Base-by-base conservation (phyloP, 163 green algal species). In the Scenedesmus sp. region DNA sequence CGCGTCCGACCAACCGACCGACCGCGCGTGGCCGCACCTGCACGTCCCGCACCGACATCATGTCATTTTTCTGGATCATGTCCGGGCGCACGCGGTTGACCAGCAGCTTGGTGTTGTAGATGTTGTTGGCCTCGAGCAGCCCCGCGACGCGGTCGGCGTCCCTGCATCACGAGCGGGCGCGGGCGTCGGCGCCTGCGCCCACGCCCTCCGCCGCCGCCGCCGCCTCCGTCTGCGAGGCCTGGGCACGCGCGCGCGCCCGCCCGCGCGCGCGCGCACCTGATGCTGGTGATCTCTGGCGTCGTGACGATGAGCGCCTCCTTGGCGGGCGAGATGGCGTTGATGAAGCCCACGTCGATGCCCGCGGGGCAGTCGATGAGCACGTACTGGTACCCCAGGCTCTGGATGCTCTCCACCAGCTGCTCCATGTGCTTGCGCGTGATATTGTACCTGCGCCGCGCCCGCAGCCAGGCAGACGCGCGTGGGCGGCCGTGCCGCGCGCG, bases 11-110 rank as follows among this genome's bases (percentile, higher is more conserved):
- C n/a, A n/a, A n/a, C n/a, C n/a, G n/a, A n/a, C n/a, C n/a, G n/a
- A n/a, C 39, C 39, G 39, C 39, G 39, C 39, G 39, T 47, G 39
- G n/a, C 42, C 73, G 6, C 42, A 84, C 83, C 75, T 96, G 93
- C 69, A 97, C 93, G 82, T 97, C 93, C 75, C 87, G 87, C 11
- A 97, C 93, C 65, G 79, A 91, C 93, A 97, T 97, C 93, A 97
- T 97, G 87, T 97, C 89, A 76, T 96, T 95, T 77, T 88, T 87
- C 84, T 93, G 86, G 79, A 96, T 95, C 88, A 96, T 95, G 65
- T 96, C 91, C 28, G 91, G 83, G n/a, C 93, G 87, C 71, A 97
- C 93, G 26, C 92, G 86, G 88, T 97, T 97, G 2, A 97, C 91
- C 58, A 97, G 80, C 75, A 97, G 85, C 87, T 96, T 96, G 10